These are phyloP conservation scores for Colletotrichum filicis DNA, from an alignment of 2,329 filamentous ascomycete species.

Conservation along the genomic window DNA sequence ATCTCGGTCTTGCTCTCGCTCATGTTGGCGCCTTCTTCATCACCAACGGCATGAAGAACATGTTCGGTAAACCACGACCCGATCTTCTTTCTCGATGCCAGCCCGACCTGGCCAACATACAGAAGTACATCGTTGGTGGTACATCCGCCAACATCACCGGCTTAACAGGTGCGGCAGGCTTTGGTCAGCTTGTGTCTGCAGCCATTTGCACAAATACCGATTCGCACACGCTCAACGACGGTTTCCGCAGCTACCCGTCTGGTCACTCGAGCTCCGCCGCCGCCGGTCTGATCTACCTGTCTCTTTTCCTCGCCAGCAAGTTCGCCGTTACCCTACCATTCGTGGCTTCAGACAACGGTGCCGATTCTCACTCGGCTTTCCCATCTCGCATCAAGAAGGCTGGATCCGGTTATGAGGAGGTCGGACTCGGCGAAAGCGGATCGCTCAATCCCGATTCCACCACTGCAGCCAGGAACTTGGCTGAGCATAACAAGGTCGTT, in stretches of 20 bases:
- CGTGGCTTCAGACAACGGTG: constrained; percentile 63
- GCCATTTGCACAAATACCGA: constrained; percentile 79
- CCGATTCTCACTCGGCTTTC: constrained; percentile 71
- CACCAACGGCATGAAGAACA: constrained; percentile 86
- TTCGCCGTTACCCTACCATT: constrained; percentile 81
- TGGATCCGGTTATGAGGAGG: constrained; percentile 47
- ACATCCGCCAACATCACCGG: constrained; percentile 19
- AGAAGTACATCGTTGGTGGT: constrained; percentile 71
- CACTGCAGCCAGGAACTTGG: constrained; percentile 43
- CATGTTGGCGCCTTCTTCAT: constrained; percentile 80
- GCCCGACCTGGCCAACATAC: constrained; percentile 75
- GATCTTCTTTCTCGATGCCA: constrained; percentile 85
- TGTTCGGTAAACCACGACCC: constrained; percentile 77
- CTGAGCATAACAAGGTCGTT: constrained; percentile 51
- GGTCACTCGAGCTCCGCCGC: constrained; percentile 74
- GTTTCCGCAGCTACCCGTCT: constrained; percentile 80
- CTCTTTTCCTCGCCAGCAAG: constrained; percentile 87
- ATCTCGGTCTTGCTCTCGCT: constrained; percentile 82
- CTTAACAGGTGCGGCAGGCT: constrained; percentile 59
- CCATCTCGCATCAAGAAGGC: constrained; percentile 74
- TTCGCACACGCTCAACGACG: constrained; percentile 73
- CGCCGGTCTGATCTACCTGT: constrained; percentile 85
- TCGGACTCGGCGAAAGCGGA: constrained; percentile 19
- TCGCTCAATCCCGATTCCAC: constrained; percentile 25
- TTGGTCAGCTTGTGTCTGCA: constrained; percentile 72